Percentiles rank a stretch among this genome's conserved stretches.
Evolutionary conservation across 176 grass and related monocot genomes (phyloP).

Genomic region (Ensete ventricosum): DNA sequence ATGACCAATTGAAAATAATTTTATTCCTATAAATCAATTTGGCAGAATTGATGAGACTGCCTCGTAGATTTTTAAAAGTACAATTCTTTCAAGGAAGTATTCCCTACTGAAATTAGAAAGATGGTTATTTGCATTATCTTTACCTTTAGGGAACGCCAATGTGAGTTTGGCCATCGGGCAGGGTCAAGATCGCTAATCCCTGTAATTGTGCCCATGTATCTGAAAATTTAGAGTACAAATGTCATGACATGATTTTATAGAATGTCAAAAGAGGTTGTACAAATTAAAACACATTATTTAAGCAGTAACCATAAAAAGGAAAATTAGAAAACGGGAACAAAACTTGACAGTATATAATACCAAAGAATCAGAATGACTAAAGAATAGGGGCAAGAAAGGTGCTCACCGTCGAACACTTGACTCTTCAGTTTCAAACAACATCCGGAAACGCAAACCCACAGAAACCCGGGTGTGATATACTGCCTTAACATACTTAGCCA

Average conservation of each 20-base stretch:
- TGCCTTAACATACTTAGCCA: slow-evolving; percentile 92
- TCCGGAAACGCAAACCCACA: slow-evolving; percentile 98
- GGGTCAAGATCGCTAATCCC: slow-evolving; percentile 91
- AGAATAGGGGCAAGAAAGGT: neutral
- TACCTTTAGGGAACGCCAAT: slow-evolving; percentile 99
- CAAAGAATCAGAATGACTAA: neutral
- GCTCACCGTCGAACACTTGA: slow-evolving; percentile 83
- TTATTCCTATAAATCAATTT: neutral
- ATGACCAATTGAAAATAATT: neutral
- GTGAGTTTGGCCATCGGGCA: slow-evolving; percentile 93
- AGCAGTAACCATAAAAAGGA: too few relatives aligned
- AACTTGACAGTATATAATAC: too few relatives aligned
- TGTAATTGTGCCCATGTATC: slow-evolving; percentile 99
- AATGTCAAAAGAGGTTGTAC: neutral
- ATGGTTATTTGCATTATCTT: neutral
- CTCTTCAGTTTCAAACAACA: slow-evolving; percentile 99
- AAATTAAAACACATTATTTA: too few relatives aligned
- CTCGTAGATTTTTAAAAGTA: neutral
- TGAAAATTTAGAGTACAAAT: slow-evolving; percentile 20
- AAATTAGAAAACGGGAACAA: neutral
- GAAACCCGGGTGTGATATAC: slow-evolving; percentile 94
- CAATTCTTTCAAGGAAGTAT: neutral
- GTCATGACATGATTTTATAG: neutral
- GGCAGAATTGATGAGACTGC: neutral
- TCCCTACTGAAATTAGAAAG: too few relatives aligned